Evolutionary conservation across 75 land plant species (phyloP).

Genomic region (Ceratopteris richardii): DNA sequence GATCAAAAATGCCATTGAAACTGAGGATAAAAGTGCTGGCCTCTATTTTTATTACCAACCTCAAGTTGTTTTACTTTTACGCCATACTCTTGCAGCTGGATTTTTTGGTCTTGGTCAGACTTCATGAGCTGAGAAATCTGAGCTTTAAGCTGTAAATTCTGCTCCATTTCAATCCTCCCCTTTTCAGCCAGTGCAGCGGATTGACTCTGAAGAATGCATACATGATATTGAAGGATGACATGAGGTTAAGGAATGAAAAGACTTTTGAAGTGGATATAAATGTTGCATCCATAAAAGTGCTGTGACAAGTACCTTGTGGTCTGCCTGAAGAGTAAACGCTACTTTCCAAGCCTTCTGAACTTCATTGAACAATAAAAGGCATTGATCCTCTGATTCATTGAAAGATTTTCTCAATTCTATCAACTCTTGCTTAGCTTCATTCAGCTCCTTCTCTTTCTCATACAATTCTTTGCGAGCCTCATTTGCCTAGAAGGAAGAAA

Average conservation of each 20-base stretch:
- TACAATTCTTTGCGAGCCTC: constrained; percentile 76
- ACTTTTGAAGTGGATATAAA: no score
- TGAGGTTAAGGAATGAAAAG: no score
- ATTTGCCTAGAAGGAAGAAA: constrained; percentile 52
- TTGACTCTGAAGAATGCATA: constrained; percentile 75
- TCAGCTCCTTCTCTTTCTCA: constrained; percentile 78
- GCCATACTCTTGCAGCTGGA: constrained; percentile 52
- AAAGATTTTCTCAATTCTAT: constrained; percentile 46
- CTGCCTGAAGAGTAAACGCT: constrained; percentile 72
- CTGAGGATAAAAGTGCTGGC: not conserved
- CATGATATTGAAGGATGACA: no score
- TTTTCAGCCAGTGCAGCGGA: constrained; percentile 54
- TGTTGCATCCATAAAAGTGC: no score
- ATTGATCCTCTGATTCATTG: constrained; percentile 83
- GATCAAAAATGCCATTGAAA: no score
- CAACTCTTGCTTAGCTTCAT: constrained; percentile 51
- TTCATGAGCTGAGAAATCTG: constrained; percentile 71
- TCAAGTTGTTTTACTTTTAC: constrained; percentile 55
- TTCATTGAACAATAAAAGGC: constrained; percentile 73
- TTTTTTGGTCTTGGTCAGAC: constrained; percentile 71
- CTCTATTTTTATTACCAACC: constrained; percentile 32
- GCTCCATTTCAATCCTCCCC: constrained; percentile 60
- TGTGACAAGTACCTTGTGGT: constrained; percentile 74
- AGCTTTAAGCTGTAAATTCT: constrained; percentile 53
- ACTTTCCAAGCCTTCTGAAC: constrained; percentile 99